These are phyloP conservation scores for Manihot esculenta DNA, from an alignment of 441 rosid species.

Conservation along the genomic window DNA sequence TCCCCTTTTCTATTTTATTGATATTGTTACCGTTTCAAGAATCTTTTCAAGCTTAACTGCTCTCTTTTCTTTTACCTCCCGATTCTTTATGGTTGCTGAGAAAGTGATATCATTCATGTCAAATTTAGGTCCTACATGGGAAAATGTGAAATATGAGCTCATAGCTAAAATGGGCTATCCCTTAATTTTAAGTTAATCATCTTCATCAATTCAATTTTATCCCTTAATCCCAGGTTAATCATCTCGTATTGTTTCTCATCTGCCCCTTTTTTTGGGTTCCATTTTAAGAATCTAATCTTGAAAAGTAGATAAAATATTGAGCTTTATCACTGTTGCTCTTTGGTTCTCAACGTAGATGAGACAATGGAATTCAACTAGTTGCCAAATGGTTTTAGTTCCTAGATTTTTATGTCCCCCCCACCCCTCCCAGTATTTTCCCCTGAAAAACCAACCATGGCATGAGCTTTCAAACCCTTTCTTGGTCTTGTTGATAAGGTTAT, in stretches of 20 bases:
- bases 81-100: background rate
- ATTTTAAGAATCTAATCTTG: background rate
- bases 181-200: too few species aligned
- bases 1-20: background rate
- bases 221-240: too few species aligned
- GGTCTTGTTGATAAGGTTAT: background rate
- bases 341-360: background rate
- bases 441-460: background rate
- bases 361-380: background rate
- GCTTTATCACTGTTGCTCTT: background rate
- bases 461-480: background rate
- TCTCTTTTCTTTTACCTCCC: too few species aligned
- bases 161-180: background rate
- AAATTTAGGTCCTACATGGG: background rate
- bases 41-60: background rate
- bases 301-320: background rate
- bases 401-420: background rate
- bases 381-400: background rate
- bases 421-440: too few species aligned
- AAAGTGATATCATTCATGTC: background rate
- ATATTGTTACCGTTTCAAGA: background rate
- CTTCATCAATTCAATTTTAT: too few species aligned
- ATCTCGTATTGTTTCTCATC: background rate
- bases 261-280: background rate
- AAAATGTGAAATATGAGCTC: background rate